Conservation (phyloP, 1,284 basidiomycete species). For the Microbotryum silenes-acaulis region DNA sequence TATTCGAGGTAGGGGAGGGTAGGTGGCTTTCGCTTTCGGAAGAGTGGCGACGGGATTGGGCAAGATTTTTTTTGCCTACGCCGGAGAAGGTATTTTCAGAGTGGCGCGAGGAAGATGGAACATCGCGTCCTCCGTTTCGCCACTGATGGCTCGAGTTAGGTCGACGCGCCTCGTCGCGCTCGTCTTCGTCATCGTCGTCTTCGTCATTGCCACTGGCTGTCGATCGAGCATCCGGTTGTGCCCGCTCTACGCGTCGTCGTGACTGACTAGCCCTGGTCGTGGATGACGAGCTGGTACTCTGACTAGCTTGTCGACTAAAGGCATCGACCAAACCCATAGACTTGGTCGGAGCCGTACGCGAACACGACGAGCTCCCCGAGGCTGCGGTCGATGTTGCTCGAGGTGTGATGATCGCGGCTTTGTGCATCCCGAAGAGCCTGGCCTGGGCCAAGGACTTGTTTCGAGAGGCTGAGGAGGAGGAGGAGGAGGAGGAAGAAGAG, state of each 20-base stretch:
- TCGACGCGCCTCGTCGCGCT: not conserved
- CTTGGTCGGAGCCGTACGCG: too few relatives aligned
- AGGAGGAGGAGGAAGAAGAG: not conserved
- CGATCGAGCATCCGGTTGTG: too few relatives aligned
- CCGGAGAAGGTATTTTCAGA: not conserved
- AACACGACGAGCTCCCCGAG: not conserved
- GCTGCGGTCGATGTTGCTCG: constrained; percentile 1
- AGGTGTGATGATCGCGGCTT: constrained; percentile 5
- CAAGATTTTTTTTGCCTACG: not conserved
- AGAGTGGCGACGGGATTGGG: not conserved
- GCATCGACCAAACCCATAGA: too few relatives aligned
- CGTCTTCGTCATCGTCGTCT: not conserved
- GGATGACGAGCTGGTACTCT: not conserved
- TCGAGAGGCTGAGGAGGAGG: not conserved
- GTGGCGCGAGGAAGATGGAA: not conserved
- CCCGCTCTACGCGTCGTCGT: not conserved
- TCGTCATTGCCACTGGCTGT: too few relatives aligned
- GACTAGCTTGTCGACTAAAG: not conserved
- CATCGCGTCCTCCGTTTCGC: not conserved
- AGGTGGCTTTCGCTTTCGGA: not conserved
- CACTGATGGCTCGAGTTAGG: not conserved
- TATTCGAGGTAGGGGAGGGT: not conserved
- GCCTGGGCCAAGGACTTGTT: not conserved
- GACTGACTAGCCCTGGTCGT: not conserved
- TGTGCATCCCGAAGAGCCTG: constrained; percentile 1